Evolutionary conservation across 139 green algal genomes (phyloP), one percentile per base, ranked within the genome.

Genomic region (Tetradesmus lagerheimii): DNA sequence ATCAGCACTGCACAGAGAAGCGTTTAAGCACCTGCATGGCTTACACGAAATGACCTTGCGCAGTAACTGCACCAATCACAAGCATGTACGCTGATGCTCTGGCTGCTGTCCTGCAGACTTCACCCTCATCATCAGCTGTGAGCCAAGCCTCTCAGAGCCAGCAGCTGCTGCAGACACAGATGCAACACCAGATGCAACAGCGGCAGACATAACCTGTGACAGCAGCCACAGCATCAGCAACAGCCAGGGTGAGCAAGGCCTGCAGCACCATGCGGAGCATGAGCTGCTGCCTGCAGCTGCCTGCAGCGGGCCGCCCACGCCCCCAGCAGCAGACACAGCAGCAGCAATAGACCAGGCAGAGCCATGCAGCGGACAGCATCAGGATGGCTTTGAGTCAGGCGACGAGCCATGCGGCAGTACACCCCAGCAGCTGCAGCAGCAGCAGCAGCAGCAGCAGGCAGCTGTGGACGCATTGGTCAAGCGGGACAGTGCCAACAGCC

Each of bases 61-160:
- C 67, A 78, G 67, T 6, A 20, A 11, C 9, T 78, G 11, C n/a
- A 39, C 20, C 2, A 38, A 37, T n/a, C n/a, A 38, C 3, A 2
- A 34, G 67, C 11, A 38, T 23, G 9, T n/a, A 39, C 8, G 67
- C 67, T 39, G n/a, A n/a, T 14, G n/a, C 18, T n/a, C n/a, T 39
- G n/a, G 31, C 31, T 78, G 67, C n/a, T 39, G 15, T 38, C 31
- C 67, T 38, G n/a, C 67, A 78, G 67, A 78, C 67, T 78, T 78
- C 67, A 78, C 67, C 5, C 67, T 78, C n/a, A 41, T 78, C 11
- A 78, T 78, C n/a, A 39, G 67, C 67, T 78, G 67, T 38, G 67
- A 78, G 67, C 31, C 67, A 35, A 39, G 18, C 29, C n/a, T 20
- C 14, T 37, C n/a, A 18, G 67, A 78, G 9, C 67, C 67, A 78